Conservation (phyloP, 2,329 filamentous ascomycete species). For the Exophiala aquamarina region DNA sequence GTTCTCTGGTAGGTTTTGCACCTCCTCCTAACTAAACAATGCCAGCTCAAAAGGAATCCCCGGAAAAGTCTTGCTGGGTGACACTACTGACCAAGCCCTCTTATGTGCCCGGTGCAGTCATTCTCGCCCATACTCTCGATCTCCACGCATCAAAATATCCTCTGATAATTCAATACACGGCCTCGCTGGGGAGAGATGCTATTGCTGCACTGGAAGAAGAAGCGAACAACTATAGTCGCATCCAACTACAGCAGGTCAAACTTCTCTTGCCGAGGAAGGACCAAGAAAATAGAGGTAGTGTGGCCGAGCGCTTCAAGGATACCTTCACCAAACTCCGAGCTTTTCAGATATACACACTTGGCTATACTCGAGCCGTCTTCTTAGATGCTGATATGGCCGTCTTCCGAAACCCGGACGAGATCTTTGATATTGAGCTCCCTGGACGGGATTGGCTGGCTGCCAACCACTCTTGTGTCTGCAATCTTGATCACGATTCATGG, state of each 20-base stretch:
- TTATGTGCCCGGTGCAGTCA: conserved; percentile 53
- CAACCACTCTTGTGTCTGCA: conserved; percentile 55
- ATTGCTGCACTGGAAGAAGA: conserved; percentile 45
- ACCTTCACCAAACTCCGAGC: conserved; percentile 59
- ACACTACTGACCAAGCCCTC: conserved; percentile 53
- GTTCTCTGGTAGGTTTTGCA: background rate
- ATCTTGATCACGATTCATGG: conserved; percentile 51
- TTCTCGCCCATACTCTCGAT: conserved; percentile 51
- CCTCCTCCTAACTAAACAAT: conserved; percentile 2
- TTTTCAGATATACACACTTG: conserved; percentile 42
- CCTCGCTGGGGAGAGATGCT: conserved; percentile 40
- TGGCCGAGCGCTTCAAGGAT: conserved; percentile 54
- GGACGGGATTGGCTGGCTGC: conserved; percentile 45
- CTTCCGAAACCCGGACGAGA: conserved; percentile 43
- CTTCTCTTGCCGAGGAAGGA: conserved; percentile 40
- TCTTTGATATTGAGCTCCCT: conserved; percentile 45
- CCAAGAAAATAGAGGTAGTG: conserved; percentile 37
- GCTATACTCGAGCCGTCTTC: conserved; percentile 47
- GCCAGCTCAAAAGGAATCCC: conserved; percentile 3
- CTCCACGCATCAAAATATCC: conserved; percentile 48
- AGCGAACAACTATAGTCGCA: conserved; percentile 38
- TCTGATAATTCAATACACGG: conserved; percentile 52
- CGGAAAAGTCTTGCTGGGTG: conserved; percentile 41
- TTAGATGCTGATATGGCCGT: conserved; percentile 56
- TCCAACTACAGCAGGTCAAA: conserved; percentile 41